These are phyloP conservation scores for Canna indica DNA, from an alignment of 176 grass and related monocot species.

Conservation along the genomic window DNA sequence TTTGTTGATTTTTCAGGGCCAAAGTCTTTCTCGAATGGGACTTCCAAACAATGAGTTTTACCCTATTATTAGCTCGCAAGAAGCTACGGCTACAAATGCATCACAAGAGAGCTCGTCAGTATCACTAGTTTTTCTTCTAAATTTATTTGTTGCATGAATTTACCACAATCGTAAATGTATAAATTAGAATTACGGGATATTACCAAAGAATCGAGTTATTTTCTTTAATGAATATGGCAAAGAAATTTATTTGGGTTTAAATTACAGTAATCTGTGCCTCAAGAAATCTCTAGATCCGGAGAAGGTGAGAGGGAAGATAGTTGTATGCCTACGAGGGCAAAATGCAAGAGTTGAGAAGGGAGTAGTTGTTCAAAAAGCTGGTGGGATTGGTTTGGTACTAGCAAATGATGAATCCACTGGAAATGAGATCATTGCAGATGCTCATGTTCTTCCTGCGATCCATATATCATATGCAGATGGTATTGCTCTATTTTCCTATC, in stretches of 20 bases:
- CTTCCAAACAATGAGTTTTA: slow-evolving; percentile 38
- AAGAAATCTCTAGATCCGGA: slow-evolving; percentile 32
- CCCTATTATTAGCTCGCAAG: slow-evolving; percentile 46
- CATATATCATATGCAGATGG: slow-evolving; percentile 65
- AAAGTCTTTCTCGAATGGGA: slow-evolving; percentile 48
- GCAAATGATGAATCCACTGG: slow-evolving; percentile 54
- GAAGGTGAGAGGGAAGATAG: slow-evolving; percentile 63
- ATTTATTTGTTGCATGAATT: not conserved
- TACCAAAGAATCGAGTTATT: no score
- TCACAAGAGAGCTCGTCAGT: slow-evolving; percentile 41
- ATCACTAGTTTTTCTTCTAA: not conserved
- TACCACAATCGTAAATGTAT: not conserved
- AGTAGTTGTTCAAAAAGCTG: slow-evolving; percentile 35
- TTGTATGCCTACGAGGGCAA: slow-evolving; percentile 60
- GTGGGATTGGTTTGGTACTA: slow-evolving; percentile 51
- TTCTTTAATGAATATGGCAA: no score
- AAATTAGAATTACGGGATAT: no score
- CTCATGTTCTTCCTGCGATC: slow-evolving; percentile 85
- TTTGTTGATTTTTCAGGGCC: slow-evolving; percentile 35
- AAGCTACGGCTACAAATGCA: slow-evolving; percentile 35
- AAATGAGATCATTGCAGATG: slow-evolving; percentile 80
- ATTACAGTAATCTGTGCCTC: slow-evolving; percentile 45
- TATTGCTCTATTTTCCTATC: slow-evolving; percentile 19
- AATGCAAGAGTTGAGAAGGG: slow-evolving; percentile 77
- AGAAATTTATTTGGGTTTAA: no score